Conservation (phyloP, 129 eudicot genomes). For the Deinandra increscens region DNA sequence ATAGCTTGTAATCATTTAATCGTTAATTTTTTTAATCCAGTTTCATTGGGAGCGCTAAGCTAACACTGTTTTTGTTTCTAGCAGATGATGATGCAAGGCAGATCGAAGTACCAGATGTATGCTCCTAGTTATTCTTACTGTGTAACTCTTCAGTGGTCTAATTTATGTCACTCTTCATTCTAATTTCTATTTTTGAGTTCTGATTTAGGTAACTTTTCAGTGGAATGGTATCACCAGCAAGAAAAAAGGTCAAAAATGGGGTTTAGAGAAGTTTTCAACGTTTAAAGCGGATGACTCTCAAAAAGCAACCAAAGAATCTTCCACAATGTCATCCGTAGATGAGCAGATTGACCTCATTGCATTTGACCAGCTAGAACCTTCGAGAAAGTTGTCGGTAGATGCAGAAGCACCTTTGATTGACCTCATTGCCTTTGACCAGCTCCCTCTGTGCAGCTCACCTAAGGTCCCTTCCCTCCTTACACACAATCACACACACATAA, state of each 20-base stretch:
- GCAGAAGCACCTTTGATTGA: slow-evolving; percentile 23
- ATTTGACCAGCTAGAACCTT: slow-evolving; percentile 60
- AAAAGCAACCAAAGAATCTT: slow-evolving; percentile 24
- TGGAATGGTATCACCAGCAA: slow-evolving; percentile 95
- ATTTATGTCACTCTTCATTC: not conserved
- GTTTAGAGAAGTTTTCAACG: slow-evolving; percentile 49
- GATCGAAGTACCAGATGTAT: slow-evolving; percentile 50
- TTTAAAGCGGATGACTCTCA: slow-evolving; percentile 35
- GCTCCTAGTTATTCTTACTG: not conserved
- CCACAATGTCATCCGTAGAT: slow-evolving; percentile 24
- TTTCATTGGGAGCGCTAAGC: slow-evolving; percentile 21
- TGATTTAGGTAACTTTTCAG: slow-evolving; percentile 52
- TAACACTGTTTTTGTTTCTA: slow-evolving; percentile 25
- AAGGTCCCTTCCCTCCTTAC: slow-evolving; percentile 47
- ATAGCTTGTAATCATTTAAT: not conserved
- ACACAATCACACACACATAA: not conserved
- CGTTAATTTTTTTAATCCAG: not conserved
- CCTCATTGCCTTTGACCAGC: slow-evolving; percentile 62
- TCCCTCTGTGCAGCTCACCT: slow-evolving; percentile 58
- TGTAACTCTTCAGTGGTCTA: not conserved
- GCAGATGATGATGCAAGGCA: slow-evolving; percentile 55
- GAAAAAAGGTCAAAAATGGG: slow-evolving; percentile 94
- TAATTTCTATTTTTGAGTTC: not conserved
- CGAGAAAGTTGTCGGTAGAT: slow-evolving; percentile 24
- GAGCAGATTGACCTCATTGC: slow-evolving; percentile 38